Evolutionary conservation across 106 monocot species (phyloP).

Genomic region (Platanthera guangdongensis): DNA sequence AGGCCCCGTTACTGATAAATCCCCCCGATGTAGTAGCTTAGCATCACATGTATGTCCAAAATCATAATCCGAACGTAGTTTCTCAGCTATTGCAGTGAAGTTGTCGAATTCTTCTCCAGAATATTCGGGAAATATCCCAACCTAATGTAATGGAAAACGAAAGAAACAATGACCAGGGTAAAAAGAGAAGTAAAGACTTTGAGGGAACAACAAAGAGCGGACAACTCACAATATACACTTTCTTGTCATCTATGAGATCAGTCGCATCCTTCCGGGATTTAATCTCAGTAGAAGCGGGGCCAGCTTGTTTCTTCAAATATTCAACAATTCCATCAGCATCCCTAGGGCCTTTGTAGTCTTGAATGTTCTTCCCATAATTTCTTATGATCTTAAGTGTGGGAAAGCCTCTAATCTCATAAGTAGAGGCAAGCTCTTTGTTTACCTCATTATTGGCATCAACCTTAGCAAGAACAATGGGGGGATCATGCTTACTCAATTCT

Average conservation of each 20-base stretch:
- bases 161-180: neutral
- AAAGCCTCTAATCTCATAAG: conserved; percentile 63
- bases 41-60: conserved; percentile 78
- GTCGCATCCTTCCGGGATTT: conserved; percentile 59
- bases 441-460: conserved; percentile 63
- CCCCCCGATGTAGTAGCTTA: conserved; percentile 74
- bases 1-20: conserved; percentile 35
- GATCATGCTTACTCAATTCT: conserved; percentile 53
- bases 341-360: conserved; percentile 89
- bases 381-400: conserved; percentile 87
- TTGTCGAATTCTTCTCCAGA: conserved; percentile 71
- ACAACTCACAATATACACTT: conserved; percentile 66
- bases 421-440: conserved; percentile 63
- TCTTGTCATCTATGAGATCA: conserved; percentile 43
- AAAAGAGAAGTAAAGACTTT: neutral
- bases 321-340: conserved; percentile 87
- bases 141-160: conserved; percentile 26
- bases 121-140: conserved; percentile 68
- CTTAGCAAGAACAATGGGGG: conserved; percentile 84
- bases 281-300: conserved; percentile 70
- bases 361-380: conserved; percentile 53
- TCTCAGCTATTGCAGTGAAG: conserved; percentile 62
- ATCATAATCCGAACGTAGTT: conserved; percentile 65
- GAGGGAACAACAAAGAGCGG: neutral
- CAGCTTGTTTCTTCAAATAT: conserved; percentile 77